A percentile compares a stretch with the other conserved stretches of the same genome.
These are phyloP conservation scores for Vitis rupestris DNA, from an alignment of 164 flowering plant genomes.

Conservation along the genomic window DNA sequence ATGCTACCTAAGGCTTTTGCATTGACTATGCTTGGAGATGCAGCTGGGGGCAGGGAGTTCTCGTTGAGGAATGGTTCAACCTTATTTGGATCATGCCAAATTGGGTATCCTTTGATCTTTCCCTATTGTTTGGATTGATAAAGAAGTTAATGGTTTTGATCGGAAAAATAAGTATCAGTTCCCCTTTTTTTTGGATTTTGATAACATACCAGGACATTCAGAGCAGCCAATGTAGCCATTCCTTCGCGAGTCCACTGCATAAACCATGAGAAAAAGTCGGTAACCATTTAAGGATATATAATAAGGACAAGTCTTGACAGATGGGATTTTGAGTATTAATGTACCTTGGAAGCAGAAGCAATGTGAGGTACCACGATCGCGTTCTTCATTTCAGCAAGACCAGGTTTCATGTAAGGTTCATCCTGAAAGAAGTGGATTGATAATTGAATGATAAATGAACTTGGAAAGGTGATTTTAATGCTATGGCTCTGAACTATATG, in stretches of 20 bases:
- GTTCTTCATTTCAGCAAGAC: conserved; percentile 88
- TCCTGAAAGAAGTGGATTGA: conserved; percentile 46
- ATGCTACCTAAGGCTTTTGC: conserved; percentile 70
- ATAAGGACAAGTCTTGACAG: too few species aligned
- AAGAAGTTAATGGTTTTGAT: not conserved
- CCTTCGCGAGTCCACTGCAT: conserved; percentile 99
- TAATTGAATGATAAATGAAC: not conserved
- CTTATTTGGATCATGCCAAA: conserved; percentile 80
- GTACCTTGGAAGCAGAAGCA: conserved; percentile 98
- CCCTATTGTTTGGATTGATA: conserved; percentile 49
- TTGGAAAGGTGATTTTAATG: not conserved
- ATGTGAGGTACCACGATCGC: conserved; percentile 94
- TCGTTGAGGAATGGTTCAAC: conserved; percentile 82
- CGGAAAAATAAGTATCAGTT: not conserved
- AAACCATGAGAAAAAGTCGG: conserved; percentile 6
- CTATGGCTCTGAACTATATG: not conserved
- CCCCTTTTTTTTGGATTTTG: not conserved
- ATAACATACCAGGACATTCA: conserved; percentile 78
- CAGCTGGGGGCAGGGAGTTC: conserved; percentile 78
- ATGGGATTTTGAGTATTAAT: not conserved
- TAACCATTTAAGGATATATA: not conserved
- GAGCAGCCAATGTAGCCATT: conserved; percentile 96
- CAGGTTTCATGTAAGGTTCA: conserved; percentile 98
- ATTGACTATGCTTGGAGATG: conserved; percentile 92
- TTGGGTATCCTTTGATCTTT: conserved; percentile 85